Percentiles rank a stretch among this genome's conserved stretches.
phyloP scores from a whole-genome alignment of 495 filamentous ascomycete genomes.

The Sporormia fimetaria region DNA sequence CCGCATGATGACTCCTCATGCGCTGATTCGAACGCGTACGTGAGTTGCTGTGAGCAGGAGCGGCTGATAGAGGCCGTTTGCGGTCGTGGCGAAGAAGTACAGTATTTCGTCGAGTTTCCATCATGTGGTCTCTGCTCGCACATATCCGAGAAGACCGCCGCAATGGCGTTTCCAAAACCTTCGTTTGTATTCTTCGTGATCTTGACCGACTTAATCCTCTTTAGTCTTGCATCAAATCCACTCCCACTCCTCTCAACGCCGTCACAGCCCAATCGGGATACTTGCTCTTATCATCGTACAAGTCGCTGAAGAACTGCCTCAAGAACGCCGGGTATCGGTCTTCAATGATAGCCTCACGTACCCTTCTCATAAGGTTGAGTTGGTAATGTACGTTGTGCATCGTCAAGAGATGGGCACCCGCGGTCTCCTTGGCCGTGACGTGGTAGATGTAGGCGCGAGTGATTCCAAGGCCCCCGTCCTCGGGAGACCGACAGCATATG shows the following conservation, averaged over 20 bases:
- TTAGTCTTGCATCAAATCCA: conserved; percentile 54
- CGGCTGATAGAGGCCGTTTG: too few species aligned
- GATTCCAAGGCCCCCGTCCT: conserved; percentile 66
- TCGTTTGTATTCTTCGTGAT: too few species aligned
- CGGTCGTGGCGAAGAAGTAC: too few species aligned
- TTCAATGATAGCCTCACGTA: conserved; percentile 67
- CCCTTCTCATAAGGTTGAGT: conserved; percentile 64
- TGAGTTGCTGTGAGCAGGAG: too few species aligned
- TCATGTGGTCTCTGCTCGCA: too few species aligned
- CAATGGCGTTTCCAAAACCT: too few species aligned
- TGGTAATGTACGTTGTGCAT: conserved; percentile 94
- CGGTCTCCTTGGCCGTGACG: conserved; percentile 85
- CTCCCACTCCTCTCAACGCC: conserved; percentile 71
- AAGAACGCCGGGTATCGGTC: conserved; percentile 74
- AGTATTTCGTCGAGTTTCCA: too few species aligned
- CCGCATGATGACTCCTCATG: too few species aligned
- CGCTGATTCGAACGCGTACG: too few species aligned
- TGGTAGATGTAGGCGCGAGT: conserved; percentile 87
- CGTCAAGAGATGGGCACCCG: conserved; percentile 83
- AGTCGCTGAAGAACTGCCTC: conserved; percentile 57
- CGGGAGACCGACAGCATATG: conserved; percentile 55
- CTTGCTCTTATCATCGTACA: conserved; percentile 55
- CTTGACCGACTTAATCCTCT: too few species aligned
- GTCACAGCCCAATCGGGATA: conserved; percentile 77
- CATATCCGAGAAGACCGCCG: too few species aligned